Evolutionary conservation across 2,329 filamentous ascomycete species (phyloP).

Genomic region (Claviceps sp.): DNA sequence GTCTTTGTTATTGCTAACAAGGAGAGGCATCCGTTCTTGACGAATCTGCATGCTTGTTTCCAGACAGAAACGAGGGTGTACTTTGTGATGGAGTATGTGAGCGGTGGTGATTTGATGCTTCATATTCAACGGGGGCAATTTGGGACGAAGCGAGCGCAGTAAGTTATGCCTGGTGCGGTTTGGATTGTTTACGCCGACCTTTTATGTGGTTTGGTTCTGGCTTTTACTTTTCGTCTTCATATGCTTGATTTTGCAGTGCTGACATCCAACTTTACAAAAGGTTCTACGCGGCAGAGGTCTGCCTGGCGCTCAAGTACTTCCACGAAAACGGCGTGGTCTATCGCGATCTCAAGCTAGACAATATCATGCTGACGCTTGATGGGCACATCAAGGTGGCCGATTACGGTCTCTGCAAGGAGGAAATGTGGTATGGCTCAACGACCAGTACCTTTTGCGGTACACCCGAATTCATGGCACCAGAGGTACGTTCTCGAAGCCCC

Average conservation of each 20-base stretch:
- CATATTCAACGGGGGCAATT: conserved; percentile 97
- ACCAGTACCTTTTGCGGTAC: conserved; percentile 98
- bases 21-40: conserved; percentile 88
- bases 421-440: conserved; percentile 98
- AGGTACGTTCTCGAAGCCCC: conserved; percentile 41
- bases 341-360: conserved; percentile 83
- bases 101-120: conserved; percentile 95
- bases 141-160: conserved; percentile 90
- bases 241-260: conserved; percentile 8
- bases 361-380: conserved; percentile 87
- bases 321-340: conserved; percentile 99
- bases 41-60: conserved; percentile 94
- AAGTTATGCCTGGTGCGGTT: conserved; percentile 26
- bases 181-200: no score
- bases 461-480: conserved; percentile 98
- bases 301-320: conserved; percentile 95
- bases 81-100: conserved; percentile 99
- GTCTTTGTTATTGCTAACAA: conserved; percentile 96
- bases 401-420: conserved; percentile 97
- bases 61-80: conserved; percentile 97
- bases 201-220: background rate
- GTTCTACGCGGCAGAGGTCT: conserved; percentile 96
- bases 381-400: conserved; percentile 98
- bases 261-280: conserved; percentile 25
- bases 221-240: conserved; percentile 3